phyloP scores from a whole-genome alignment of 352 stramenopile genomes.

The Pythium guiyangense region DNA sequence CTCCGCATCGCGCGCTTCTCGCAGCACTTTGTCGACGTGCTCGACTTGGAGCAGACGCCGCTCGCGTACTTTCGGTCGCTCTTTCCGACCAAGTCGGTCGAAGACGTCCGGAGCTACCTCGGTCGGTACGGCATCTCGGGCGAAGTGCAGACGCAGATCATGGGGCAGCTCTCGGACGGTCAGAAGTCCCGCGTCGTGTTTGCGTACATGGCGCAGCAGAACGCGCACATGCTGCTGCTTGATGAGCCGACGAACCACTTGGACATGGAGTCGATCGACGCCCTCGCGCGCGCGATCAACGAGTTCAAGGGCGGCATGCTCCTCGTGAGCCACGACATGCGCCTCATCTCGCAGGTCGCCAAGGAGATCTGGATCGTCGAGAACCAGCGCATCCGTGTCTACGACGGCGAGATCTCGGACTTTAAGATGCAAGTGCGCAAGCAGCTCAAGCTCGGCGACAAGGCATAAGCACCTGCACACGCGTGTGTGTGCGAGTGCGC shows the following conservation, averaged over 20 bases:
- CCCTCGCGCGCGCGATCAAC: constrained; percentile 96
- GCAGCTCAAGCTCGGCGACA: constrained; percentile 17
- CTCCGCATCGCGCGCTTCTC: constrained; percentile 96
- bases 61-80: constrained; percentile 96
- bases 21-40: constrained; percentile 98
- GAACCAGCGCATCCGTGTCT: constrained; percentile 94
- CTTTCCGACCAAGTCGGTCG: constrained; percentile 91
- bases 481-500: too few relatives aligned
- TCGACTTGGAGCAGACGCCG: constrained; percentile 93
- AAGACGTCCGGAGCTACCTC: constrained; percentile 95
- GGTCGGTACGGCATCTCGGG: constrained; percentile 95
- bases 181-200: constrained; percentile 98
- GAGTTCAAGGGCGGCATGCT: constrained; percentile 97
- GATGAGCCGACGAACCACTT: constrained; percentile 91
- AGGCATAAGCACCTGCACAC: constrained; percentile 7
- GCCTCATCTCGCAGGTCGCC: constrained; percentile 97
- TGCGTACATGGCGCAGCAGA: constrained; percentile 95
- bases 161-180: constrained; percentile 94
- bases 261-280: constrained; percentile 96
- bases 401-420: constrained; percentile 97
- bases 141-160: constrained; percentile 95
- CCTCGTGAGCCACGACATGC: constrained; percentile 98
- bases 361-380: constrained; percentile 99
- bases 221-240: constrained; percentile 94
- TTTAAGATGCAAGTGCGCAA: constrained; percentile 87